phyloP scores from a whole-genome alignment of 1,139 yeast genomes.

The Blastobotrys aristatus region DNA sequence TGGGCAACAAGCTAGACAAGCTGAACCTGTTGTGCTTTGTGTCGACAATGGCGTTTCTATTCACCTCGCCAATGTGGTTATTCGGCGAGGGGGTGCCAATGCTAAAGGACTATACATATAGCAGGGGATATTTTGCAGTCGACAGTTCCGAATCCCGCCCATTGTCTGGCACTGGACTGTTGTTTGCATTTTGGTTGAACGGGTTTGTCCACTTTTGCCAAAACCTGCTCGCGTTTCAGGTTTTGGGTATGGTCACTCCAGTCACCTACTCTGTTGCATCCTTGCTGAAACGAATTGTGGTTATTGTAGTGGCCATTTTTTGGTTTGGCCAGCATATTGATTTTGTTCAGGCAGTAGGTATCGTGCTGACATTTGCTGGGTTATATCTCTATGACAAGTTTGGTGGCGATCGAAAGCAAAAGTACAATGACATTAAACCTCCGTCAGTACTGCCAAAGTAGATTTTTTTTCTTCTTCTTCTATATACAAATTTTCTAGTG shows the following conservation, averaged over 20 bases:
- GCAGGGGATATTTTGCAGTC: conserved; percentile 12
- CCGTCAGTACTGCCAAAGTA: conserved; percentile 24
- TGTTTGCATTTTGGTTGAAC: conserved; percentile 36
- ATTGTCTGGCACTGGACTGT: not conserved
- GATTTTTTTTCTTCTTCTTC: not conserved
- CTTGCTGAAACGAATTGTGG: conserved; percentile 79
- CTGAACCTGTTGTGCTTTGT: conserved; percentile 79
- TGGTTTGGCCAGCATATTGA: conserved; percentile 61
- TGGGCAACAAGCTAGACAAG: conserved; percentile 56
- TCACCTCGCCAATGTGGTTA: conserved; percentile 76
- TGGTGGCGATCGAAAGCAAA: conserved; percentile 43
- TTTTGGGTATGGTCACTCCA: conserved; percentile 78
- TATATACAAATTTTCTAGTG: conserved; percentile 31
- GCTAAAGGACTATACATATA: conserved; percentile 19
- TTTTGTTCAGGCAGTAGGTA: conserved; percentile 60
- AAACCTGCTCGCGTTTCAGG: conserved; percentile 82
- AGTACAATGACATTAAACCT: conserved; percentile 7
- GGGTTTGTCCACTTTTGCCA: conserved; percentile 82
- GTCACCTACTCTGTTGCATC: conserved; percentile 91
- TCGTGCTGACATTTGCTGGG: conserved; percentile 60
- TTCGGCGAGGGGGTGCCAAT: conserved; percentile 50
- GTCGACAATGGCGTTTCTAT: conserved; percentile 68
- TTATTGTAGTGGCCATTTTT: conserved; percentile 70
- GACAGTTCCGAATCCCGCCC: not conserved
- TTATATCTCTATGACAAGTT: conserved; percentile 66